Evolutionary conservation across 1,139 yeast genomes (phyloP), one percentile per base, ranked within the genome.

Genomic region (Maudiozyma humilis): DNA sequence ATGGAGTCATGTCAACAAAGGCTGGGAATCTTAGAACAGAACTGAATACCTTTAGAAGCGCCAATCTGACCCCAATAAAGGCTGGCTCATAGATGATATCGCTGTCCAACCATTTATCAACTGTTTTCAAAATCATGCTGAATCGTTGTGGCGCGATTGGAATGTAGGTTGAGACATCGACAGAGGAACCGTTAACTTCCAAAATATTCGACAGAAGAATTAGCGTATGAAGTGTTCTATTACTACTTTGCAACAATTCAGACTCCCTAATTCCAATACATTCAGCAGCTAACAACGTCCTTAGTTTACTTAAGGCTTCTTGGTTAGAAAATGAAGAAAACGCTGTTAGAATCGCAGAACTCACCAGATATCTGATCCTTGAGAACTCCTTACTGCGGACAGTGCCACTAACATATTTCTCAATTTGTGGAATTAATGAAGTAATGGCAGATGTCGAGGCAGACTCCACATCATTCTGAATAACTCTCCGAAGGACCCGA

Each of bases 201-300:
- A 79, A 58, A 52, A 82, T 73, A 47, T 71, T 68, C 41, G 69
- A 70, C 40, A 80, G 64, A n/a, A 78, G 56, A 0, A 78, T 63
- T 4, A 83, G 47, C 3, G 44, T 31, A 12, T 36, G 38, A 4
- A 27, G 16, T 63, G 73, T 70, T 34, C 59, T 62, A 34, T 76
- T 57, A 0, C 82, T 83, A 2, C 57, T 57, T 1, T 55, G 44
- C 5, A 70, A 46, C 12, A 78, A 68, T 25, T 72, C 72, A 1
- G 65, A 56, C 1, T 70, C 55, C 40, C 65, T 69, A 1, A 73
- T 66, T 1, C 87, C 85, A 43, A 83, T 66, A 27, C 83, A 61
- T 50, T 81, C 88, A 1, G 89, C 78, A 10, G 79, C 77, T n/a
- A 76, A 67, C 48, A 70, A 70, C 50, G 79, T 82, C 48, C 87